Conservation (phyloP, 768 basidiomycete genomes). For the Pleurotus platypus region DNA sequence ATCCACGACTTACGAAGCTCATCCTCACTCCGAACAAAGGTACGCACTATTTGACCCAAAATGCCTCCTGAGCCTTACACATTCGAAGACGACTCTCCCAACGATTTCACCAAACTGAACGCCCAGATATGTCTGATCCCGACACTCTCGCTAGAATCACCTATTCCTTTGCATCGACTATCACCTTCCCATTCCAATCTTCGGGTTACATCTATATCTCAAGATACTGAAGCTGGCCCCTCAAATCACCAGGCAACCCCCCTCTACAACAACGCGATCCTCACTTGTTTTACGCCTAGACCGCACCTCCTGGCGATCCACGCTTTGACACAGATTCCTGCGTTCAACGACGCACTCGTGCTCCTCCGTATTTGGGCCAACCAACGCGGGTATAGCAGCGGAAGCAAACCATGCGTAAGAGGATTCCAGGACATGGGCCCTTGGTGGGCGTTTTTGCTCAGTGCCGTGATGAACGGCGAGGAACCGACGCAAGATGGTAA, state of each 20-base stretch:
- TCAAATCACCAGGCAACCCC: conserved; percentile 54
- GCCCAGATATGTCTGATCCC: conserved; percentile 75
- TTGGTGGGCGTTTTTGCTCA: conserved; percentile 68
- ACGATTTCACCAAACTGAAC: conserved; percentile 65
- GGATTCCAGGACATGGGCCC: conserved; percentile 69
- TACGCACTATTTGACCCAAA: conserved; percentile 22
- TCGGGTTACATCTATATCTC: conserved; percentile 19
- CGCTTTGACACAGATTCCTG: conserved; percentile 49
- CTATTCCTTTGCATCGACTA: conserved; percentile 64
- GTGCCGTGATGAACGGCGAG: conserved; percentile 64
- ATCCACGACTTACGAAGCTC: conserved; percentile 65
- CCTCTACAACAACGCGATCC: conserved; percentile 73
- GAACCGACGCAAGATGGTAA: conserved; percentile 34
- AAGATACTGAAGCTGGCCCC: conserved; percentile 15
- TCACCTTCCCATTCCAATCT: conserved; percentile 73
- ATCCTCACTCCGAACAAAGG: conserved; percentile 57
- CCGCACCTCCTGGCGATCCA: conserved; percentile 53
- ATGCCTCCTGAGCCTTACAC: conserved; percentile 16
- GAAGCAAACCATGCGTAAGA: conserved; percentile 46
- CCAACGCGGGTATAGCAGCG: conserved; percentile 74
- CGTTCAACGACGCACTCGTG: conserved; percentile 71
- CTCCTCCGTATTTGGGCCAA: conserved; percentile 89
- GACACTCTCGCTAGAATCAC: conserved; percentile 51
- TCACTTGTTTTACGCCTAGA: conserved; percentile 47
- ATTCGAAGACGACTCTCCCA: conserved; percentile 44